Conservation (phyloP, 106 monocot species). For the Dendrobium officinale region DNA sequence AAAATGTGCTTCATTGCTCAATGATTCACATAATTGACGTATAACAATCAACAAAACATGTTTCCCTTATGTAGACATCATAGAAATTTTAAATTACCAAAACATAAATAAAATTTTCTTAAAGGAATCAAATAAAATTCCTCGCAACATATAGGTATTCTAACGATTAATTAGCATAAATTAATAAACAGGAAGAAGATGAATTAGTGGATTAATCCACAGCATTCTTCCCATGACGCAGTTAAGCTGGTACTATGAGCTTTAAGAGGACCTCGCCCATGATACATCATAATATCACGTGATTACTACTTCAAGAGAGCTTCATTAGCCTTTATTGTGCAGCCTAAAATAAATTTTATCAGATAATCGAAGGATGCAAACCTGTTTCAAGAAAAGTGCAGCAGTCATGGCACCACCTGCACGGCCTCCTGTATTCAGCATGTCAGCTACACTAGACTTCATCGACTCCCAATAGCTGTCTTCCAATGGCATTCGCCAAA, state of each 20-base stretch:
- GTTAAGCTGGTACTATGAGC: background rate
- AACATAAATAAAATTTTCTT: background rate
- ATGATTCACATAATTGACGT: too few species aligned
- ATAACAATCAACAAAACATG: too few species aligned
- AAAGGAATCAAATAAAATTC: background rate
- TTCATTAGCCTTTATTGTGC: background rate
- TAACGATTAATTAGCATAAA: background rate
- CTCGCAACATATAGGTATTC: background rate
- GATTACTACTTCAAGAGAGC: background rate
- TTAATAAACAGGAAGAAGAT: background rate
- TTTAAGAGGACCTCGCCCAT: background rate
- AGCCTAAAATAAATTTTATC: background rate
- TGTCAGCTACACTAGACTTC: conserved; percentile 95
- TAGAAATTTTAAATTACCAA: too few species aligned
- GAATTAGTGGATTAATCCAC: background rate
- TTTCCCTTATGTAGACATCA: too few species aligned
- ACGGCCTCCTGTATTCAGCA: conserved; percentile 86
- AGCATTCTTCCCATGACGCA: background rate
- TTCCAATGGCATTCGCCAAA: conserved; percentile 90
- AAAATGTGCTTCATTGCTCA: too few species aligned
- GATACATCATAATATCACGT: background rate
- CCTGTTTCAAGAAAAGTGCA: conserved; percentile 96
- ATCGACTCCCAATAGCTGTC: conserved; percentile 96
- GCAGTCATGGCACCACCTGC: conserved; percentile 89
- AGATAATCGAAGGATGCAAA: conserved; percentile 3